A percentile compares a stretch with the other conserved stretches of the same genome.
Evolutionary conservation across 1,284 basidiomycete species (phyloP).

Genomic region (Cutaneotrichosporon sp.): DNA sequence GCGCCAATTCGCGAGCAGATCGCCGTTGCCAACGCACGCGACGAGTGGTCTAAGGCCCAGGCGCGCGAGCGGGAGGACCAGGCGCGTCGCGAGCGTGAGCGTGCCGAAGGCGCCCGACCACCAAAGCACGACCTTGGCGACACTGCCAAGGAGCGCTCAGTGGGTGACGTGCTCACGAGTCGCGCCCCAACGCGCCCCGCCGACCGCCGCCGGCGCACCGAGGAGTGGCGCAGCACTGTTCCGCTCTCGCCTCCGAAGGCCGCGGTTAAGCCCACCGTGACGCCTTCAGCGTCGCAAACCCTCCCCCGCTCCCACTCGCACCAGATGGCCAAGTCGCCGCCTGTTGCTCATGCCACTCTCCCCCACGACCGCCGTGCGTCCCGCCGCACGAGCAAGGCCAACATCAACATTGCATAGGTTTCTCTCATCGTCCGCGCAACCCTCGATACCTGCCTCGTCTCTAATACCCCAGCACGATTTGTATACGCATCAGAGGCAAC

Average conservation of each 20-base stretch:
- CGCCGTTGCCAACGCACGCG: slow-evolving; percentile 28
- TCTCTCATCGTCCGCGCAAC: background rate
- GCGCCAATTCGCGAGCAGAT: slow-evolving; percentile 40
- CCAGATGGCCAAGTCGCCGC: background rate
- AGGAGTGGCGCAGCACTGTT: slow-evolving; percentile 24
- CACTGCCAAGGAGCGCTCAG: slow-evolving; percentile 8
- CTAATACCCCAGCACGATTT: background rate
- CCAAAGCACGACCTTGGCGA: slow-evolving; percentile 15
- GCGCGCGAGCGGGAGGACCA: slow-evolving; percentile 20
- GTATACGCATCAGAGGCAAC: background rate
- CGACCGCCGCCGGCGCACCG: slow-evolving; percentile 18
- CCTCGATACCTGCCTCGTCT: background rate
- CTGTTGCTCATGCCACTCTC: background rate
- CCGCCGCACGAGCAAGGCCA: slow-evolving; percentile 6
- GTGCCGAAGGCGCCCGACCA: slow-evolving; percentile 1
- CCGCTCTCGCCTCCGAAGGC: slow-evolving; percentile 9
- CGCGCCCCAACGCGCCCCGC: background rate
- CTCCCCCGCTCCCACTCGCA: background rate
- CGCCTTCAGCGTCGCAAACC: background rate
- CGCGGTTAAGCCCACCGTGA: background rate
- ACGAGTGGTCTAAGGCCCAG: slow-evolving; percentile 18
- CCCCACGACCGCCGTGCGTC: background rate
- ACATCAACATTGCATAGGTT: slow-evolving; percentile 12
- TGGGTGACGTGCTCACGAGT: slow-evolving; percentile 10
- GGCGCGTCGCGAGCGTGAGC: slow-evolving; percentile 8